Base-by-base conservation (phyloP, 768 basidiomycete species). In the Pleurotus djamor region DNA sequence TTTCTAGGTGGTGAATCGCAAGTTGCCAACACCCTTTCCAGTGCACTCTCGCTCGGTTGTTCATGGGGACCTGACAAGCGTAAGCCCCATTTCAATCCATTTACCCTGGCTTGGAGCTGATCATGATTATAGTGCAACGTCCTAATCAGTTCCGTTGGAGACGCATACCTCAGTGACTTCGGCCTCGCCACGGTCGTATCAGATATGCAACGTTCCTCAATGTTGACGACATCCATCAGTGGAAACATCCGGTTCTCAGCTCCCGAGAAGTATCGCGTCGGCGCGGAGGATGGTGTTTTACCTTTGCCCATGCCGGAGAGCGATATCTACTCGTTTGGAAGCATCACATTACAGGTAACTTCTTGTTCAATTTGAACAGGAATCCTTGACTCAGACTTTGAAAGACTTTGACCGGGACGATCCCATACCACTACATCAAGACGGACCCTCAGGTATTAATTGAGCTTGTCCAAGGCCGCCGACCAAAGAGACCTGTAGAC, bases 11-110 rank as follows among this genome's bases (percentile, higher is more conserved):
- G n/a, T n/a, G 17, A 33, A 9, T 13, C n/a, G 49, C 33, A 7
- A 43, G 33, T 21, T 33, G n/a, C 4, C 13, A 34, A 17, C 12
- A 41, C n/a, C n/a, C n/a, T 48, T 21, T 43, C 35, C 12, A 66
- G 65, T 66, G 2, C 65, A 66, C 47, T 66, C 64, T 12, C 44
- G 37, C 13, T 48, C 44, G 1, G 45, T 76, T 12, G 61, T 73
- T 4, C 75, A 72, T 48, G 74, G 75, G 4, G 72, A 76, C 41
- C 60, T 76, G 37, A 76, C 71, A 32, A 66, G 69, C 17, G 74
- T 72, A 58, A 50, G 58, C 60, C 9, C 9, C 10, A n/a, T n/a
- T n/a, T 9, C 32, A 10, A 8, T 38, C 44, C 13, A 50, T 36
- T 60, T 16, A 60, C 35, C 48, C 12, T 51, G 7, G 17, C 44